These are phyloP conservation scores for Ceratocystis colombiana DNA, from an alignment of 2,329 filamentous ascomycete species.

Conservation along the genomic window DNA sequence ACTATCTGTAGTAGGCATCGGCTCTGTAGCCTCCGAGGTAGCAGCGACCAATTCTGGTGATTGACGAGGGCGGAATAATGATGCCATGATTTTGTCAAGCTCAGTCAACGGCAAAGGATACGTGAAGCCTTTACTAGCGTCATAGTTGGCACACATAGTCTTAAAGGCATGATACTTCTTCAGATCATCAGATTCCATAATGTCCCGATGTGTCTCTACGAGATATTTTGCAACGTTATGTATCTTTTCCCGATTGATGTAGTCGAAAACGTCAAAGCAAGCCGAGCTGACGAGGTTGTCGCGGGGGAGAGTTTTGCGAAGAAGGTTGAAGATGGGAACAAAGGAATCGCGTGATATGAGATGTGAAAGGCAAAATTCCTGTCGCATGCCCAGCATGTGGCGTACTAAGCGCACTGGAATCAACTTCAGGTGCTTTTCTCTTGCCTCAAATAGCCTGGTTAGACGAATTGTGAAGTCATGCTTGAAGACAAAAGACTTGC, in stretches of 20 bases:
- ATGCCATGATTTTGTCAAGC: slow-evolving; percentile 19
- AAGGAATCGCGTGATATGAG: slow-evolving; percentile 73
- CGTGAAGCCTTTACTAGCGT: slow-evolving; percentile 62
- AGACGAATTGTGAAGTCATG: slow-evolving; percentile 70
- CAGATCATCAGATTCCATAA: slow-evolving; percentile 67
- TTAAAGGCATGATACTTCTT: slow-evolving; percentile 57
- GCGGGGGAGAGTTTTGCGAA: slow-evolving; percentile 74
- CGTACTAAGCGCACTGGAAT: slow-evolving; percentile 91
- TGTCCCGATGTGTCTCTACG: slow-evolving; percentile 73
- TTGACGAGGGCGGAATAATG: slow-evolving; percentile 17
- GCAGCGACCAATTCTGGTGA: slow-evolving; percentile 18
- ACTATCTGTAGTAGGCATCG: slow-evolving; percentile 37
- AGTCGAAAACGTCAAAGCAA: slow-evolving; percentile 87
- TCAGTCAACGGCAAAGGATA: slow-evolving; percentile 18
- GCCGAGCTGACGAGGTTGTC: slow-evolving; percentile 92
- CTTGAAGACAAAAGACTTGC: slow-evolving; percentile 76
- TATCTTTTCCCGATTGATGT: slow-evolving; percentile 69
- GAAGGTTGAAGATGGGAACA: slow-evolving; percentile 72
- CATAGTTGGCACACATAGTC: slow-evolving; percentile 63
- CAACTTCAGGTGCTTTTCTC: slow-evolving; percentile 90
- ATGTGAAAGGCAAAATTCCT: slow-evolving; percentile 83
- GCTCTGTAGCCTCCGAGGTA: slow-evolving; percentile 11
- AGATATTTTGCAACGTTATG: slow-evolving; percentile 75
- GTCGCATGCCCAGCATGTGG: slow-evolving; percentile 70
- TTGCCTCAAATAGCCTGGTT: slow-evolving; percentile 68